Percentiles rank a stretch among this genome's conserved stretches.
Evolutionary conservation across 306 rosid genomes (phyloP).

Genomic region (Prunus dulcis): DNA sequence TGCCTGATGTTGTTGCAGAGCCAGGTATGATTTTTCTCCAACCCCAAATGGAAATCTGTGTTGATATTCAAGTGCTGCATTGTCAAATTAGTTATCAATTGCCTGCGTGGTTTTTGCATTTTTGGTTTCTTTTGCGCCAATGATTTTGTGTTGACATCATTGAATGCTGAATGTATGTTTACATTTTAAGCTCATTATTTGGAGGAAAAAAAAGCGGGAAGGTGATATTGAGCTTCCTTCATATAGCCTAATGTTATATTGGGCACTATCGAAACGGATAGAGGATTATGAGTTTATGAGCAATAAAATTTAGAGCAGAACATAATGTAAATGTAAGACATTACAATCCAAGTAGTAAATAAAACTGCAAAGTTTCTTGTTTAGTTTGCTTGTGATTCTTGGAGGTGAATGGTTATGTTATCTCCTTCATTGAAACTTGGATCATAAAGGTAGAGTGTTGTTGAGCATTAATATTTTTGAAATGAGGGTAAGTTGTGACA

Average conservation of each 20-base stretch:
- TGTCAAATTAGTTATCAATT: not conserved
- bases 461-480: not conserved
- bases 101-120: not conserved
- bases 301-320: not conserved
- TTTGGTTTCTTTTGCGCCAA: not conserved
- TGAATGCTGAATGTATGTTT: not conserved
- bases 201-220: not conserved
- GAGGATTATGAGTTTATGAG: not conserved
- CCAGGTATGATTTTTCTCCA: conserved; percentile 42
- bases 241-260: not conserved
- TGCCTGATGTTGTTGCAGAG: conserved; percentile 37
- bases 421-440: not conserved
- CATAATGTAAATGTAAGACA: not conserved
- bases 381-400: not conserved
- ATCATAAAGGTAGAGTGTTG: not conserved
- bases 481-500: not conserved
- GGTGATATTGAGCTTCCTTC: not conserved
- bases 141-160: not conserved
- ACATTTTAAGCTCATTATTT: not conserved
- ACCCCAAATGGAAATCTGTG: not conserved
- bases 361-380: not conserved
- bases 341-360: not conserved
- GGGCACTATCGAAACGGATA: not conserved
- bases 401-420: not conserved
- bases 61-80: not conserved